These are phyloP conservation scores for Raffaelea albimanens DNA, from an alignment of 2,329 filamentous ascomycete genomes.

Conservation along the genomic window DNA sequence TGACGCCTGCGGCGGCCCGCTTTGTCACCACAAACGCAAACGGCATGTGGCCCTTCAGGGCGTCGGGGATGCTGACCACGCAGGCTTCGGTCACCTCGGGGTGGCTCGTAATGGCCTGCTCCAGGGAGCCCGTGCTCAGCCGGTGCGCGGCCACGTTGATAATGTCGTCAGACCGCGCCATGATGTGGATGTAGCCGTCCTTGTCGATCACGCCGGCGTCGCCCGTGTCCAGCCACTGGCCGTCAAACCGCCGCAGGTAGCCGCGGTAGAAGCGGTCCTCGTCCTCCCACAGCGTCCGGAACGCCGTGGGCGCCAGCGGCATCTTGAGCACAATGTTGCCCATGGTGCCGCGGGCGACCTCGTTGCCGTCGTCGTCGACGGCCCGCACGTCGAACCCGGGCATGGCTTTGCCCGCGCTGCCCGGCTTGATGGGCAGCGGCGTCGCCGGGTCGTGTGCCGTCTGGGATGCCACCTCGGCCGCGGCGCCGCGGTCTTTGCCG, in stretches of 20 bases:
- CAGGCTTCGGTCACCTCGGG: slow-evolving; percentile 72
- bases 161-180: slow-evolving; percentile 67
- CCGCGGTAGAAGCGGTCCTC: slow-evolving; percentile 77
- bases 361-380: slow-evolving; percentile 70
- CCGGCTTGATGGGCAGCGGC: slow-evolving; percentile 62
- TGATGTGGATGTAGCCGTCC: slow-evolving; percentile 57
- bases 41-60: slow-evolving; percentile 80
- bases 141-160: slow-evolving; percentile 94
- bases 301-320: slow-evolving; percentile 76
- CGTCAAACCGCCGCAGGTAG: slow-evolving; percentile 73
- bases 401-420: slow-evolving; percentile 83
- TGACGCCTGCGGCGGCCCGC: slow-evolving; percentile 9
- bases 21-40: slow-evolving; percentile 75
- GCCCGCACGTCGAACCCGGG: slow-evolving; percentile 82
- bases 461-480: slow-evolving; percentile 21
- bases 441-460: slow-evolving; percentile 15
- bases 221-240: slow-evolving; percentile 82
- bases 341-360: slow-evolving; percentile 65
- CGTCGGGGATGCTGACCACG: slow-evolving; percentile 77
- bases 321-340: slow-evolving; percentile 83
- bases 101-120: slow-evolving; percentile 81
- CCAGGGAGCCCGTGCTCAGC: slow-evolving; percentile 79
- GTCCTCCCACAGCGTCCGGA: slow-evolving; percentile 79
- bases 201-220: slow-evolving; percentile 80
- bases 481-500: slow-evolving; percentile 41